These are phyloP conservation scores for Fonsecaea pugnacius DNA, from an alignment of 2,329 filamentous ascomycete species.

Conservation along the genomic window DNA sequence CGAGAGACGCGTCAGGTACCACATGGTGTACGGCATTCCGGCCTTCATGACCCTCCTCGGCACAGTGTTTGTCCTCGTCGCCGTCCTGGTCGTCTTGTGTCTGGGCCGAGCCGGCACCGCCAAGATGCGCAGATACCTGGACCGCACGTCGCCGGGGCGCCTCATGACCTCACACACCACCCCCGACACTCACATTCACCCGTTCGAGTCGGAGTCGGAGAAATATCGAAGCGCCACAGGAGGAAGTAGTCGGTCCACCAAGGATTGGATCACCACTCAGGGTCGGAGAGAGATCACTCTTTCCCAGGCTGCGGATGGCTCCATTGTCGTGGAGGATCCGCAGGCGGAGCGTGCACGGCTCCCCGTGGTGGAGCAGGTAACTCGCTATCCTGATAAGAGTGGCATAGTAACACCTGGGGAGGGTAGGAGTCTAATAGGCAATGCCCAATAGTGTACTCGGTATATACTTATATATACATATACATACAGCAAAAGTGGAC, in stretches of 20 bases:
- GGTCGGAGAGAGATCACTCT: conserved; percentile 5
- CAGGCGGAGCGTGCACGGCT: neutral
- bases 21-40: conserved; percentile 42
- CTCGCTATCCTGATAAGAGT: neutral
- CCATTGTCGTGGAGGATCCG: conserved; percentile 5
- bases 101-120: conserved; percentile 34
- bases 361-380: neutral
- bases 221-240: neutral
- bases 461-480: too few relatives aligned
- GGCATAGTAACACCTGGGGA: neutral
- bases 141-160: conserved; percentile 8
- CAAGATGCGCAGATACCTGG: conserved; percentile 10
- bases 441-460: neutral
- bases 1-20: conserved; percentile 41
- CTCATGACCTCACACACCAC: neutral
- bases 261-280: conserved; percentile 2
- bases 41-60: conserved; percentile 43
- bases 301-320: conserved; percentile 1
- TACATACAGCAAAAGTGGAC: too few relatives aligned
- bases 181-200: too few relatives aligned
- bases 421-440: neutral
- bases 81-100: conserved; percentile 44
- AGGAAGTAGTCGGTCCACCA: neutral
- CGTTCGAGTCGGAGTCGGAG: neutral
- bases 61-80: conserved; percentile 44